Evolutionary conservation across 345 rosid genomes (phyloP), one percentile per base, ranked within the genome.

Genomic region (Citrus mangshanensis): DNA sequence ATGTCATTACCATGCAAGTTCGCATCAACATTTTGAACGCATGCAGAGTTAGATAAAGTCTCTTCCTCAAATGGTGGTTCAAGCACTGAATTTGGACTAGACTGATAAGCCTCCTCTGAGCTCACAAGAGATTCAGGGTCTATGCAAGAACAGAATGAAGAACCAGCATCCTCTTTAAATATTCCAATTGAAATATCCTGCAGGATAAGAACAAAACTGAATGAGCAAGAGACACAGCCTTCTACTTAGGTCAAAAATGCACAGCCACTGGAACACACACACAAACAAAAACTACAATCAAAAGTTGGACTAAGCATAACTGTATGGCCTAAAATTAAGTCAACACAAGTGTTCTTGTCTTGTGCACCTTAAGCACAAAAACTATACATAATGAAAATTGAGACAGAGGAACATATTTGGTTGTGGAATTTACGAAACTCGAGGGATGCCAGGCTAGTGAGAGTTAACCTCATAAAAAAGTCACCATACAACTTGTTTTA

Each of bases 71-170:
- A 88, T 0, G 78, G 59, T 78, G 91, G 83, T 78, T 86, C 92
- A 75, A 95, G 85, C 73, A 95, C 97, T 64, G 99, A 93, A 85
- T 88, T 90, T 46, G 99, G 98, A 79, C 97, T 95, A 54, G 86
- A 90, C 77, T 92, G 98, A 86, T 82, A 82, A 77, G 79, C 76
- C 73, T 90, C 93, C 75, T 89, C 93, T 6, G 75, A 81, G 76
- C 84, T 87, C 68, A 78, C 77, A 78, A 77, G 86, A 70, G 89
- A 93, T 73, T 81, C 93, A 7, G 82, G 85, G 46, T 88, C 91
- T 3, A 77, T 79, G 71, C 73, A 65, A 34, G 86, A 85, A 81
- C 81, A 84, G 28, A 80, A 75, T 79, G 87, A 85, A 77, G 88
- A 82, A 72, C 73, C 79, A 59, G 84, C 82, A 66, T 79, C 88